Evolutionary conservation across 2,329 filamentous ascomycete genomes (phyloP).

Genomic region (Chaetomium strumarium): DNA sequence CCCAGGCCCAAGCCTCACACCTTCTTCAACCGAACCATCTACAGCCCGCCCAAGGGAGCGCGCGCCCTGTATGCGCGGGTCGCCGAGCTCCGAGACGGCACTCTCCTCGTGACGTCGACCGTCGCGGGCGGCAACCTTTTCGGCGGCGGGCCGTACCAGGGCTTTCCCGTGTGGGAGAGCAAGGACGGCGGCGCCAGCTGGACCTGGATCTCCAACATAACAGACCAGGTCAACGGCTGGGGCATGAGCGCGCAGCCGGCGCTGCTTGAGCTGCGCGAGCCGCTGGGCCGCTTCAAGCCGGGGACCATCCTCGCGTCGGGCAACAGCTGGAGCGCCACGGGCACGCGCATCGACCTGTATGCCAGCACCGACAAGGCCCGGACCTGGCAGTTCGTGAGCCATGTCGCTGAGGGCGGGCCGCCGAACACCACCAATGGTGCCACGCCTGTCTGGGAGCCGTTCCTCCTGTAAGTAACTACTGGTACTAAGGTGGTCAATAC

Average conservation of each 20-base stretch:
- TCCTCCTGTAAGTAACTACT: slow-evolving; percentile 44
- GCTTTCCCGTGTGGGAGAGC: slow-evolving; percentile 48
- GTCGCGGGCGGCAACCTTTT: slow-evolving; percentile 8
- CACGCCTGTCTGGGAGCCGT: slow-evolving; percentile 68
- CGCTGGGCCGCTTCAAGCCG: slow-evolving; percentile 50
- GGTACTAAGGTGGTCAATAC: no score
- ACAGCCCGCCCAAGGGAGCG: slow-evolving; percentile 10
- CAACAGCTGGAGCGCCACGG: slow-evolving; percentile 54
- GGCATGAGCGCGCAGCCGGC: slow-evolving; percentile 65
- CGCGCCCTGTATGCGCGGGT: slow-evolving; percentile 19
- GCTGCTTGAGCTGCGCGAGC: slow-evolving; percentile 55
- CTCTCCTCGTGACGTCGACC: slow-evolving; percentile 20
- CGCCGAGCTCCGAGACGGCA: slow-evolving; percentile 21
- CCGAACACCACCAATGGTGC: slow-evolving; percentile 57
- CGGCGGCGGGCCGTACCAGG: slow-evolving; percentile 6
- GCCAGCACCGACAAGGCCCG: slow-evolving; percentile 53
- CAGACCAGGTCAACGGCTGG: slow-evolving; percentile 58
- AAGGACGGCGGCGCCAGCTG: slow-evolving; percentile 51
- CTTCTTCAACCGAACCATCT: slow-evolving; percentile 20
- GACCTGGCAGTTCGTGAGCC: slow-evolving; percentile 61
- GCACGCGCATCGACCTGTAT: slow-evolving; percentile 64
- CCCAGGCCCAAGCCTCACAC: background rate
- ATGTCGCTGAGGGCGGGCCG: slow-evolving; percentile 56
- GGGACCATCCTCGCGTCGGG: slow-evolving; percentile 60
- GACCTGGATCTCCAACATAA: slow-evolving; percentile 55